Conservation (phyloP, 2,329 filamentous ascomycete genomes). For the Scopulariopsis brevicaulis region DNA sequence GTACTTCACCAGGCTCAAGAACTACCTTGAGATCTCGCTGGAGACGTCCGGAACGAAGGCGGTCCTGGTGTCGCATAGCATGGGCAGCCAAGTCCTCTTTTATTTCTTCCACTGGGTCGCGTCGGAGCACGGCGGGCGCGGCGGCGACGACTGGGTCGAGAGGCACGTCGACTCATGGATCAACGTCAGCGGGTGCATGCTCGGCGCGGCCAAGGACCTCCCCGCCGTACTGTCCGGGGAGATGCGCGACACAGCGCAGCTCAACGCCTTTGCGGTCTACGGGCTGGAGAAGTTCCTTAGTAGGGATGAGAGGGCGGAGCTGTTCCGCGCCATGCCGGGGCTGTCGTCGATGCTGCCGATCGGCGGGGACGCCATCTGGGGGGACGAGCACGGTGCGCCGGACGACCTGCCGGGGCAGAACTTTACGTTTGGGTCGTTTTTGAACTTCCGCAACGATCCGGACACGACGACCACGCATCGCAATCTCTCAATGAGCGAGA, state of each 20-base stretch:
- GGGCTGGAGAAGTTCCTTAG: constrained; percentile 92
- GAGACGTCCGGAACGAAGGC: constrained; percentile 67
- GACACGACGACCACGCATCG: constrained; percentile 52
- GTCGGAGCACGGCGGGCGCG: constrained; percentile 62
- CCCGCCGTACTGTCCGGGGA: constrained; percentile 88
- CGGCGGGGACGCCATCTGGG: constrained; percentile 91
- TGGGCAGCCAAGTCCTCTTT: constrained; percentile 92
- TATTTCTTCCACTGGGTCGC: constrained; percentile 78
- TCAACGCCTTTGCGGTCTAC: constrained; percentile 94
- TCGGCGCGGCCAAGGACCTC: constrained; percentile 83
- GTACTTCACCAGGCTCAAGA: constrained; percentile 86
- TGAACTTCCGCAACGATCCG: constrained; percentile 66
- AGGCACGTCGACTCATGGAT: constrained; percentile 88
- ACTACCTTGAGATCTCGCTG: constrained; percentile 76
- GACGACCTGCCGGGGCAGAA: constrained; percentile 70
- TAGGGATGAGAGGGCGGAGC: constrained; percentile 79
- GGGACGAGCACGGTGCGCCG: constrained; percentile 74
- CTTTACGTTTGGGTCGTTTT: constrained; percentile 64
- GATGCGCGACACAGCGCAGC: constrained; percentile 95
- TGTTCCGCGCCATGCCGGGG: constrained; percentile 94
- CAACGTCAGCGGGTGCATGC: constrained; percentile 96
- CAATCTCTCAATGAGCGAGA: constrained; percentile 74
- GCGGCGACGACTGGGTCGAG: constrained; percentile 84
- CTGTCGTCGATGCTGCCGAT: constrained; percentile 95
- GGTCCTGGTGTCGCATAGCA: constrained; percentile 84